phyloP scores from a whole-genome alignment of 2,329 filamentous ascomycete species.

The Herpotrichia juniperi region DNA sequence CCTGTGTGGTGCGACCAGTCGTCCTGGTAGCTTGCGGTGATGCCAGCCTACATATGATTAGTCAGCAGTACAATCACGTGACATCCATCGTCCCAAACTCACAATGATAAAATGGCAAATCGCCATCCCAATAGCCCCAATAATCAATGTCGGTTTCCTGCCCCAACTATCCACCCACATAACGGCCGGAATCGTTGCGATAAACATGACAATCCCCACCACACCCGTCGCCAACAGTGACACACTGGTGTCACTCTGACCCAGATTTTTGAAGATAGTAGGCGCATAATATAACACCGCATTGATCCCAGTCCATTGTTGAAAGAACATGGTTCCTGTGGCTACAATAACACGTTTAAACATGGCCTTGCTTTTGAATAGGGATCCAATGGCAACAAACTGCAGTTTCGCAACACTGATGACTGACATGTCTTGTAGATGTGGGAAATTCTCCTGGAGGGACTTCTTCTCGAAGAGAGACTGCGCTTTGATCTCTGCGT shows the following conservation, averaged over 20 bases:
- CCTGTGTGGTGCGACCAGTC: slow-evolving; percentile 63
- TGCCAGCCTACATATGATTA: slow-evolving; percentile 52
- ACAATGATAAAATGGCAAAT: slow-evolving; percentile 73
- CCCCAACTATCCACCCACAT: slow-evolving; percentile 70
- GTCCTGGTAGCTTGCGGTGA: slow-evolving; percentile 68
- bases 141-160: slow-evolving; percentile 65
- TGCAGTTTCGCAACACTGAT: slow-evolving; percentile 63
- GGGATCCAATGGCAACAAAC: slow-evolving; percentile 68
- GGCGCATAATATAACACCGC: slow-evolving; percentile 77
- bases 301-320: slow-evolving; percentile 60
- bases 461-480: slow-evolving; percentile 77
- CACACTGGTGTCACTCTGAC: slow-evolving; percentile 62
- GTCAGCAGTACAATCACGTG: neutral
- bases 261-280: slow-evolving; percentile 79
- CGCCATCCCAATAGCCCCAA: slow-evolving; percentile 73
- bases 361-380: slow-evolving; percentile 71
- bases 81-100: slow-evolving; percentile 3
- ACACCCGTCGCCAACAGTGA: slow-evolving; percentile 81
- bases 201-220: slow-evolving; percentile 61
- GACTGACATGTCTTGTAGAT: slow-evolving; percentile 65
- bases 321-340: slow-evolving; percentile 56
- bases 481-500: slow-evolving; percentile 82
- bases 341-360: slow-evolving; percentile 70
- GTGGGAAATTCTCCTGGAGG: slow-evolving; percentile 70
- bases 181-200: slow-evolving; percentile 70